Evolutionary conservation across 371 early-diverging fungal genomes (phyloP).

Genomic region (Blakeslea trispora): DNA sequence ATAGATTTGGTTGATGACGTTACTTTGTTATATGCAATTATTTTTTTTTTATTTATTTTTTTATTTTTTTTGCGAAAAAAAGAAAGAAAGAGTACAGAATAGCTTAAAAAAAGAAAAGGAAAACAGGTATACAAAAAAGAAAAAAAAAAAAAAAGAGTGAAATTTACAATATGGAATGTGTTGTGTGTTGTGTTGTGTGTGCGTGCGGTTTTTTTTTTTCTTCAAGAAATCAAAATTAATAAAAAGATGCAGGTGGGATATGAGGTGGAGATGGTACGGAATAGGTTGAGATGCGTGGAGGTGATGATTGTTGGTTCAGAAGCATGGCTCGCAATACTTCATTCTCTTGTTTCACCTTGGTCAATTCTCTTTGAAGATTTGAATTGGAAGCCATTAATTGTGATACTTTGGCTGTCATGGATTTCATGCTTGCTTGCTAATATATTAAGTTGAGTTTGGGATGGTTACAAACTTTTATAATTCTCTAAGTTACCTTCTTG

Average conservation of each 20-base stretch:
- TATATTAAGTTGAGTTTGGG: too few species aligned
- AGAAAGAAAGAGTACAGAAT: too few species aligned
- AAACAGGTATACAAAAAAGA: too few species aligned
- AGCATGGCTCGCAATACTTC: conserved; percentile 24
- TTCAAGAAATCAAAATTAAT: background rate
- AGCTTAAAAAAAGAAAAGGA: too few species aligned
- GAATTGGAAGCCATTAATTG: conserved; percentile 20
- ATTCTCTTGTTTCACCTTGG: conserved; percentile 27
- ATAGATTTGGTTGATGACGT: too few species aligned
- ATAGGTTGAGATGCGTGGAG: background rate
- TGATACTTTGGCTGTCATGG: conserved; percentile 20
- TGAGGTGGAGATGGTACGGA: background rate
- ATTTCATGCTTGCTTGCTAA: conserved; percentile 28
- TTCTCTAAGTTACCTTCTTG: conserved; percentile 19
- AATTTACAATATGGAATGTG: too few species aligned
- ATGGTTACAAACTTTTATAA: background rate
- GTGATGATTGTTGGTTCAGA: background rate
- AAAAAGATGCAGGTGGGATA: background rate
- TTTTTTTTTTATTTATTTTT: too few species aligned
- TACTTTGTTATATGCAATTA: too few species aligned
- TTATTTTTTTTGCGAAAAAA: too few species aligned
- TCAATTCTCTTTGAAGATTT: conserved; percentile 17
- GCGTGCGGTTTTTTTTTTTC: too few species aligned
- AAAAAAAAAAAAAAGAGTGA: too few species aligned
- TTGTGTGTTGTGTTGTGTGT: too few species aligned